Percentiles rank a stretch among this genome's conserved stretches.
phyloP scores from a whole-genome alignment of 768 basidiomycete species.

The Termitomyces sp. region DNA sequence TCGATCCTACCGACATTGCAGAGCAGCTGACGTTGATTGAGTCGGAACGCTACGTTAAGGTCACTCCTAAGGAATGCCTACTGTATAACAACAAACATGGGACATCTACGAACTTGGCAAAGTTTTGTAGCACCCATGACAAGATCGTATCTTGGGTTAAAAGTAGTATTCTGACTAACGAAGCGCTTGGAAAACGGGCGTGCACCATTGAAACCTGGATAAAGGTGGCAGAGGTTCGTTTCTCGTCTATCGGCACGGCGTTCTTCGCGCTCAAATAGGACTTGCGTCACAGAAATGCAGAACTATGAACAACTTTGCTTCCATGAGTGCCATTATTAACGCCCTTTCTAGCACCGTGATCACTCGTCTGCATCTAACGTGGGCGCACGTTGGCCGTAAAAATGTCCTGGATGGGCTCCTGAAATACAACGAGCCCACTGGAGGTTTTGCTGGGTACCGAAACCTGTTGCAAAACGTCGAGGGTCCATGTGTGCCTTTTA shows the following conservation, averaged over 20 bases:
- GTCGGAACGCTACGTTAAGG: constrained; percentile 62
- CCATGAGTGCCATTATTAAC: constrained; percentile 64
- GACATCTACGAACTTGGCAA: constrained; percentile 40
- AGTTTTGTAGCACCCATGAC: constrained; percentile 62
- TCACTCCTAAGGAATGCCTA: constrained; percentile 75
- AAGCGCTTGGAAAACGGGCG: constrained; percentile 51
- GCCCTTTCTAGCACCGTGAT: constrained; percentile 62
- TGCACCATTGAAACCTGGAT: constrained; percentile 73
- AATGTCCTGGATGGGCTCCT: constrained; percentile 49
- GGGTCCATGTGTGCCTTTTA: constrained; percentile 66
- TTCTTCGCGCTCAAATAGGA: background rate
- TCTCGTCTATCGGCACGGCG: background rate
- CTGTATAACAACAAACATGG: constrained; percentile 46
- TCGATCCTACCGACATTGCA: constrained; percentile 70
- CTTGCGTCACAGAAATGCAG: constrained; percentile 54
- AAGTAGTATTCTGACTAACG: constrained; percentile 52
- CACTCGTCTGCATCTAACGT: constrained; percentile 57
- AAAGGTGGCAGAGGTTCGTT: constrained; percentile 67
- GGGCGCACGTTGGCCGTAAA: constrained; percentile 60
- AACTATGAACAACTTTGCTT: constrained; percentile 60
- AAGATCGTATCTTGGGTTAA: constrained; percentile 68
- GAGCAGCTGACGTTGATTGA: constrained; percentile 83
- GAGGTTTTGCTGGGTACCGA: constrained; percentile 58
- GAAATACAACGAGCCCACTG: constrained; percentile 57
- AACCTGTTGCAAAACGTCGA: constrained; percentile 44